phyloP scores from a whole-genome alignment of 1,284 basidiomycete genomes.

The Pseudozyma sp. region DNA sequence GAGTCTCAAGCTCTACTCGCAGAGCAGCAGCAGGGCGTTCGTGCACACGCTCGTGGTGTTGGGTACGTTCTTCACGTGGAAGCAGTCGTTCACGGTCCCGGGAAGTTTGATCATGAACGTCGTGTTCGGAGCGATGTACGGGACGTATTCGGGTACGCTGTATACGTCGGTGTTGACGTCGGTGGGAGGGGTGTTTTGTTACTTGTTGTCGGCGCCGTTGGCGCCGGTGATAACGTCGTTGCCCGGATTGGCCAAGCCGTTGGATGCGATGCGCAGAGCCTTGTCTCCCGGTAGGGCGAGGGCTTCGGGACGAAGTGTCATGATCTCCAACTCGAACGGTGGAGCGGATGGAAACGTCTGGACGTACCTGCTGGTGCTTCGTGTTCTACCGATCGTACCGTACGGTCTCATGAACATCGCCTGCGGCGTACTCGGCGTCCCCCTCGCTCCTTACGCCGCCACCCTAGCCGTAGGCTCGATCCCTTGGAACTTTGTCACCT shows the following conservation, averaged over 20 bases:
- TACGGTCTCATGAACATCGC: constrained; percentile 68
- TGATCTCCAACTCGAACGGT: constrained; percentile 35
- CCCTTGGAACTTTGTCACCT: constrained; percentile 68
- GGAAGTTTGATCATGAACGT: constrained; percentile 68
- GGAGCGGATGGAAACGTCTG: constrained; percentile 50
- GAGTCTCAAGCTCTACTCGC: constrained; percentile 57
- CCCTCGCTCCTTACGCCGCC: constrained; percentile 60
- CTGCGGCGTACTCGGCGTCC: constrained; percentile 64
- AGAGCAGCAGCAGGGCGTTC: constrained; percentile 45
- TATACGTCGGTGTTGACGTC: constrained; percentile 64
- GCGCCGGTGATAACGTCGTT: constrained; percentile 54
- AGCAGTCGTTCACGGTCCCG: constrained; percentile 66
- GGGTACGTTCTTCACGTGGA: constrained; percentile 64
- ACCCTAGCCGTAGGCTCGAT: constrained; percentile 63
- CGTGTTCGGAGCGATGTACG: constrained; percentile 67
- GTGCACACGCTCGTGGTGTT: constrained; percentile 63
- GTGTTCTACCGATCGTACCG: constrained; percentile 66
- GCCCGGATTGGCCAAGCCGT: constrained; percentile 60
- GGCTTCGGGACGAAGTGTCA: constrained; percentile 42
- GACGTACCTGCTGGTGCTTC: constrained; percentile 63
- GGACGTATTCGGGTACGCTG: constrained; percentile 60
- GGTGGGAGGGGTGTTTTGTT: constrained; percentile 64
- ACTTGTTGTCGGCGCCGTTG: constrained; percentile 60
- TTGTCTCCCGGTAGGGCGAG: constrained; percentile 44
- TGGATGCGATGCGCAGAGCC: constrained; percentile 60